Evolutionary conservation across 805 yeast species (phyloP), one percentile per base, ranked within the genome.

Genomic region (Myxozyma kluyveri): DNA sequence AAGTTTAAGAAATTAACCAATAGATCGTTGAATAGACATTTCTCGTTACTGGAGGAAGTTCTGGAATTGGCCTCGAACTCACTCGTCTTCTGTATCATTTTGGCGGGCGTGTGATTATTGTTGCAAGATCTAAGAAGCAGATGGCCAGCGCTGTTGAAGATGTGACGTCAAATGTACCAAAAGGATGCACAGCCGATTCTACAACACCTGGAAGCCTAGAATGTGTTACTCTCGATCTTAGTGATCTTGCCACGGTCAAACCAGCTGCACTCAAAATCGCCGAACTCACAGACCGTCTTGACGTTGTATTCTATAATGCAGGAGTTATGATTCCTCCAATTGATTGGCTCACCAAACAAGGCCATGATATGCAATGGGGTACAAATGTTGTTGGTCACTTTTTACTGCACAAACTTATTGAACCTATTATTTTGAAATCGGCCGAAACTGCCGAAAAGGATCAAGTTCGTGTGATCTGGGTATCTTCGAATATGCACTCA

Each of bases 361-460:
- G 77, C 2, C 67, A 65, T 47, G 81, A 78, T 47, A 49, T 66
- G 27, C 76, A 73, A 45, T 61, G 75, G 31, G 81, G 77, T 14
- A 69, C 72, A 7, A 78, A 77, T 60, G 68, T 60, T n/a, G 51
- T 77, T 14, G 81, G 75, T 1, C 75, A 76, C 22, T 74, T 69
- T 46, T 59, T 75, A 21, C 62, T 77, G 19, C 72, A 75, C 53
- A 68, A 68, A 52, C 58, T 67, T 21, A 59, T 76, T 42, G 65
- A 65, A 29, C 75, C 76, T 4, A 54, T 75, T 2, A 56, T 78
- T 22, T 49, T 67, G 23, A 55, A 66, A 29, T 67, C 76, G 1
- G 67, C 71, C 1, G 50, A 61, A 32, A 45, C 49, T 1, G 32
- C 41, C 7, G 35, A 22, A 26, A 10, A 21, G 14, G 50, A 47